Evolutionary conservation across 2,329 filamentous ascomycete species (phyloP).

Genomic region (Tolypocladium album): DNA sequence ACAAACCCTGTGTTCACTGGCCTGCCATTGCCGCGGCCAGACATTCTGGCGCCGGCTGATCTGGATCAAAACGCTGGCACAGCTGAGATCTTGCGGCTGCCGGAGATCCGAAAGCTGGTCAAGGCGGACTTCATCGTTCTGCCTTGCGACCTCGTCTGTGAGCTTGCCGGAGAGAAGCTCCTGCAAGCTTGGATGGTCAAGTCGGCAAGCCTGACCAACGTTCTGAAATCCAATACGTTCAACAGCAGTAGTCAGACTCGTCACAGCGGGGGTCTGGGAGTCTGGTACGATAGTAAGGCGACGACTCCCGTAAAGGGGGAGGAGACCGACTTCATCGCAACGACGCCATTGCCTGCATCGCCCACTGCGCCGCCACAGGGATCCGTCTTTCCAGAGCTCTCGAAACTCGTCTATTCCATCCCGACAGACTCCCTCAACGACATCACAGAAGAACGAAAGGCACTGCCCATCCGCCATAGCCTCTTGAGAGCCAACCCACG

Average conservation of each 20-base stretch:
- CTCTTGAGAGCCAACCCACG: conserved; percentile 65
- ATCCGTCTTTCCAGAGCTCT: conserved; percentile 56
- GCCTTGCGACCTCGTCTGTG: conserved; percentile 88
- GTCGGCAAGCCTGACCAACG: conserved; percentile 56
- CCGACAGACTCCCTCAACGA: conserved; percentile 86
- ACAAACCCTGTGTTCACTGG: conserved; percentile 70
- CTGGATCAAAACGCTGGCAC: conserved; percentile 81
- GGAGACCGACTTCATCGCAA: conserved; percentile 86
- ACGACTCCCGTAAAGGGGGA: conserved; percentile 74
- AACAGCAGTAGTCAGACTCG: conserved; percentile 24
- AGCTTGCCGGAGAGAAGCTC: conserved; percentile 71
- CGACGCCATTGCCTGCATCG: conserved; percentile 52
- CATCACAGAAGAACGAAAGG: conserved; percentile 62
- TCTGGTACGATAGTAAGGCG: conserved; percentile 81
- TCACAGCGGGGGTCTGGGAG: conserved; percentile 68
- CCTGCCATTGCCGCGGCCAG: conserved; percentile 61
- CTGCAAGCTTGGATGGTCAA: conserved; percentile 89
- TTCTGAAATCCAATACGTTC: conserved; percentile 36
- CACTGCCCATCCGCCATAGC: conserved; percentile 63
- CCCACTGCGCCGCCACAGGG: conserved; percentile 35
- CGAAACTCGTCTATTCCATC: conserved; percentile 75
- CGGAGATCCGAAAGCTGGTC: conserved; percentile 69
- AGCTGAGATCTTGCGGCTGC: conserved; percentile 74
- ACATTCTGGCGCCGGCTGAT: conserved; percentile 64
- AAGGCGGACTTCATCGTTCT: conserved; percentile 81